Conservation (phyloP, 768 basidiomycete species). For the Ramaria rubella region DNA sequence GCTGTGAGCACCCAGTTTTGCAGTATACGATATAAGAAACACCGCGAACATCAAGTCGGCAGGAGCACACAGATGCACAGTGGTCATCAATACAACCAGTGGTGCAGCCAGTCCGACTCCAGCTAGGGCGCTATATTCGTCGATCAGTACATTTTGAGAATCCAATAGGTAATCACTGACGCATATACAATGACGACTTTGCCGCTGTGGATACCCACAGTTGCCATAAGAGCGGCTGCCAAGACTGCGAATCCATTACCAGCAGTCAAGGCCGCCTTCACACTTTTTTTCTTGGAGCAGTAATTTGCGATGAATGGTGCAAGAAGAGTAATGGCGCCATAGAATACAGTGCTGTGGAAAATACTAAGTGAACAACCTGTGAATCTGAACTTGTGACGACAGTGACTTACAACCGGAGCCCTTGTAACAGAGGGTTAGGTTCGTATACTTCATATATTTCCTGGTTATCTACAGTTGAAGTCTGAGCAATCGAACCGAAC, state of each 20-base stretch:
- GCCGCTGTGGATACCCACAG: not conserved
- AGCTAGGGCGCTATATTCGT: not conserved
- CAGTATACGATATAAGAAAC: no score
- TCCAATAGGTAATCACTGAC: not conserved
- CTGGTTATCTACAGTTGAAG: no score
- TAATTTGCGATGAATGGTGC: not conserved
- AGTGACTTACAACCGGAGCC: no score
- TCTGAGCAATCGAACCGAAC: no score
- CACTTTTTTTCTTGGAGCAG: not conserved
- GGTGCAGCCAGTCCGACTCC: not conserved
- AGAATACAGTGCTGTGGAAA: not conserved
- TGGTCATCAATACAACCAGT: not conserved
- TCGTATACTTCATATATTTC: no score
- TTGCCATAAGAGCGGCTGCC: not conserved
- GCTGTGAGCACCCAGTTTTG: no score
- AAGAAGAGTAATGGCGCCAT: not conserved
- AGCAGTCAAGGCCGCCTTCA: not conserved
- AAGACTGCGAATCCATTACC: not conserved
- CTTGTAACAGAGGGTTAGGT: no score
- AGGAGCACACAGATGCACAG: not conserved
- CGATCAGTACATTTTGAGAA: no score
- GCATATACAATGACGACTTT: not conserved
- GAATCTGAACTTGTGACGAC: no score
- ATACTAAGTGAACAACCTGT: not conserved
- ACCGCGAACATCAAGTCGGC: no score